Conservation (phyloP, 1,284 basidiomycete species). For the Ustilago cynodontis region DNA sequence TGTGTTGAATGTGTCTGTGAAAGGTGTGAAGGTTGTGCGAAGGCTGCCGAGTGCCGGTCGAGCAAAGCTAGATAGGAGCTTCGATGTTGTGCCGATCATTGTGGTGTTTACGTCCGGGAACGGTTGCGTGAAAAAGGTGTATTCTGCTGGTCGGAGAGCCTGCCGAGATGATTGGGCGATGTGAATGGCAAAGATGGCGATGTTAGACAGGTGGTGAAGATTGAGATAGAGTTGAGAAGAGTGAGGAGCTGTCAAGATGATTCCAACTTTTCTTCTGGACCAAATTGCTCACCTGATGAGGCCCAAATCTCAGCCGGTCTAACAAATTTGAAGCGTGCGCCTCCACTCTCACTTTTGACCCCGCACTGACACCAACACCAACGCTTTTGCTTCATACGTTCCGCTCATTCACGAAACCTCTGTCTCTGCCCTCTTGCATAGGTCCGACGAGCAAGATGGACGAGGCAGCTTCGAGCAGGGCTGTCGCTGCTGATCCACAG, state of each 20-base stretch:
- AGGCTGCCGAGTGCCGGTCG: slow-evolving; percentile 18
- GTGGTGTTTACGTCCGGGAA: slow-evolving; percentile 6
- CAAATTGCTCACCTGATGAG: slow-evolving; percentile 25
- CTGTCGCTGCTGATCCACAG: neutral
- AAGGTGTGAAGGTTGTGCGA: slow-evolving; percentile 11
- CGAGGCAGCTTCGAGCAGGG: neutral
- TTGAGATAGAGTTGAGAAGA: neutral
- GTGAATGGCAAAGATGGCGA: neutral
- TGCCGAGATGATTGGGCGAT: neutral
- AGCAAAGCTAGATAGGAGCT: slow-evolving; percentile 29
- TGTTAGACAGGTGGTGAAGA: neutral
- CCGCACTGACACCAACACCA: slow-evolving; percentile 13
- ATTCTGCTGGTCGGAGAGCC: neutral
- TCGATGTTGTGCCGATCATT: slow-evolving; percentile 31
- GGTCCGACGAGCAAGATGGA: neutral
- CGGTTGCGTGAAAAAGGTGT: neutral
- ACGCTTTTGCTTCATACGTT: neutral
- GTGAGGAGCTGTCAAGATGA: slow-evolving; percentile 18
- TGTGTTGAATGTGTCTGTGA: neutral
- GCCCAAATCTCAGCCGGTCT: neutral
- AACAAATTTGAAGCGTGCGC: slow-evolving; percentile 16
- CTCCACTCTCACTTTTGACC: slow-evolving; percentile 10
- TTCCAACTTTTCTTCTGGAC: slow-evolving; percentile 37
- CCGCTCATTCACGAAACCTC: neutral
- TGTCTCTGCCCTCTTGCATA: too few species aligned